Percentiles rank a stretch among this genome's conserved stretches.
Evolutionary conservation across 225 moss, liverwort and hornwort genomes (phyloP).

Genomic region (Pseudisothecium myosuroides): DNA sequence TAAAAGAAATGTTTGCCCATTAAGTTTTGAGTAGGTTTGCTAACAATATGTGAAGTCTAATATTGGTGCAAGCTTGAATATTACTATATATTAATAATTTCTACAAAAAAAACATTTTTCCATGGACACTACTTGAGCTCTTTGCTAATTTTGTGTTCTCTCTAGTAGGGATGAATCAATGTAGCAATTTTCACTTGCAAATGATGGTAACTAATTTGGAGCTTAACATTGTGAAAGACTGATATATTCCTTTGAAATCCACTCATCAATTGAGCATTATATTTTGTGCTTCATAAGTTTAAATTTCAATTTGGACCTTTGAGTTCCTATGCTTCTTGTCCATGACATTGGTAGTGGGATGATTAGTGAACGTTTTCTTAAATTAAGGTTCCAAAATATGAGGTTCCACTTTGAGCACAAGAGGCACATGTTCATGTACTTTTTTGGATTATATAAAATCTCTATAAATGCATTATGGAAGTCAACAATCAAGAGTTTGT

Average conservation of each 20-base stretch:
- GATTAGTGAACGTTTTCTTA: too few species aligned
- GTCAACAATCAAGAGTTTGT: accelerated
- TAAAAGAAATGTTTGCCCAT: neutral
- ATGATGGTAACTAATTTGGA: too few species aligned
- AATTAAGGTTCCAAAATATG: too few species aligned
- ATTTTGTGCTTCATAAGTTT: too few species aligned
- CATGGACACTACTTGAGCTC: neutral
- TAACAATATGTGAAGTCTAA: neutral
- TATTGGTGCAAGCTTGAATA: neutral
- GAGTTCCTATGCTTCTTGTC: too few species aligned
- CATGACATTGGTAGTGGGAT: accelerated
- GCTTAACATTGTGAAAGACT: too few species aligned
- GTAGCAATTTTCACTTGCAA: too few species aligned
- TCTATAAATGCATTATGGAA: neutral
- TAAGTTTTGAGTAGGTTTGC: neutral
- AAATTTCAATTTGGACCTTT: too few species aligned
- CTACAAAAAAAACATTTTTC: too few species aligned
- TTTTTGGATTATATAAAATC: neutral
- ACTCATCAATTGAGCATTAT: too few species aligned
- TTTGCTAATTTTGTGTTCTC: neutral
- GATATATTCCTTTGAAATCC: too few species aligned
- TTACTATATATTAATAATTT: neutral
- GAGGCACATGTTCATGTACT: neutral
- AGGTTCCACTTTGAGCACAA: neutral
- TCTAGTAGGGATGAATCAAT: too few species aligned